Conservation (phyloP, 2,329 filamentous ascomycete species). For the Diaporthe aspalathi region DNA sequence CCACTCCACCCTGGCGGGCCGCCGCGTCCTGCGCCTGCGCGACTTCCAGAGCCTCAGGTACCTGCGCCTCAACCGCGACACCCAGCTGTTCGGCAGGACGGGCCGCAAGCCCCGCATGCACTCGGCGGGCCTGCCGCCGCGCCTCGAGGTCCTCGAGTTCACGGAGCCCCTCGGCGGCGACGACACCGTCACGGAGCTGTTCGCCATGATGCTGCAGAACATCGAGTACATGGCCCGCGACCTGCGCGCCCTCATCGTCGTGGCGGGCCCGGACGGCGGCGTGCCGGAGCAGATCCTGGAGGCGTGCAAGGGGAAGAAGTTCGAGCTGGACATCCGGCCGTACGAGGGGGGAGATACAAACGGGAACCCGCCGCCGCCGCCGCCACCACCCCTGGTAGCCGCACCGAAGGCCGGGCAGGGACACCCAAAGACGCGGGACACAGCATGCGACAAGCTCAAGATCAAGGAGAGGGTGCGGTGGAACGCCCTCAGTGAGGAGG, state of each 20-base stretch:
- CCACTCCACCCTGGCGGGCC: slow-evolving; percentile 53
- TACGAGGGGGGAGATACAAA: slow-evolving; percentile 1
- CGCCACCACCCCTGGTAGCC: not conserved
- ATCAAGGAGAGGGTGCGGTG: slow-evolving; percentile 27
- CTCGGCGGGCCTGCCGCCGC: slow-evolving; percentile 59
- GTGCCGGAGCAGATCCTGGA: slow-evolving; percentile 51
- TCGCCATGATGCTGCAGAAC: slow-evolving; percentile 55
- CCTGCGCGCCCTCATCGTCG: slow-evolving; percentile 53
- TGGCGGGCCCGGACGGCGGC: slow-evolving; percentile 44
- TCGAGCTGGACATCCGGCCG: slow-evolving; percentile 48
- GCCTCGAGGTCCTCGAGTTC: slow-evolving; percentile 59
- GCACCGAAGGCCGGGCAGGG: not conserved
- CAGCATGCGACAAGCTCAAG: not conserved
- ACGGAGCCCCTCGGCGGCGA: slow-evolving; percentile 59
- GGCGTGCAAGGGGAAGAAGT: slow-evolving; percentile 49
- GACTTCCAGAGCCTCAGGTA: slow-evolving; percentile 56
- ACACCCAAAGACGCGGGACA: slow-evolving; percentile 4
- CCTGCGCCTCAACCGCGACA: slow-evolving; percentile 59
- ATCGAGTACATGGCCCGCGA: slow-evolving; percentile 52
- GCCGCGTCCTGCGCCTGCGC: slow-evolving; percentile 56
- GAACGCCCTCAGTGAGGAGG: slow-evolving; percentile 26
- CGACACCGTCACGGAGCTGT: slow-evolving; percentile 59
- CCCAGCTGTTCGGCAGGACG: slow-evolving; percentile 59
- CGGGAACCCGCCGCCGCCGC: slow-evolving; percentile 4
- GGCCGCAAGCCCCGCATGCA: slow-evolving; percentile 58